These are phyloP conservation scores for Waltergamsia citrina DNA, from an alignment of 2,329 filamentous ascomycete species.

Conservation along the genomic window DNA sequence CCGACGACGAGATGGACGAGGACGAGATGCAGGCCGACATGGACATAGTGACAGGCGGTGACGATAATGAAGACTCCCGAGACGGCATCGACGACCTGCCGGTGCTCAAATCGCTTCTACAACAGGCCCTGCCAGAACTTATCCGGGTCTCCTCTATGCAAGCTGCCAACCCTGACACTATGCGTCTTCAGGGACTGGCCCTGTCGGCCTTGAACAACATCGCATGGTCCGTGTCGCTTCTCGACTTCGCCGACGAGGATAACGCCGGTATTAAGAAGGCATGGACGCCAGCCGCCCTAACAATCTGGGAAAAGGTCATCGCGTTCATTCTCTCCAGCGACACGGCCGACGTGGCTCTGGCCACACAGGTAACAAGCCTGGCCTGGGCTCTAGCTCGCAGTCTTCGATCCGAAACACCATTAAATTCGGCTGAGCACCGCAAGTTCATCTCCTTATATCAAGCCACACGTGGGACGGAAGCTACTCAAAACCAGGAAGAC, in stretches of 20 bases:
- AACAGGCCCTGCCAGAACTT: slow-evolving; percentile 29
- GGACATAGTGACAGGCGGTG: slow-evolving; percentile 49
- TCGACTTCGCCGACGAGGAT: slow-evolving; percentile 46
- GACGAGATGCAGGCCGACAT: slow-evolving; percentile 55
- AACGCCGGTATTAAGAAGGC: slow-evolving; percentile 40
- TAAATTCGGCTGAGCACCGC: slow-evolving; percentile 43
- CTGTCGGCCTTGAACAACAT: slow-evolving; percentile 58
- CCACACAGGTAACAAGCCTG: slow-evolving; percentile 53
- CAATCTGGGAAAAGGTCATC: slow-evolving; percentile 49
- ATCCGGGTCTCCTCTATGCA: slow-evolving; percentile 34
- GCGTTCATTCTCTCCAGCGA: slow-evolving; percentile 48
- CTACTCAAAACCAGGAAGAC: slow-evolving; percentile 27
- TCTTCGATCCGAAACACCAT: slow-evolving; percentile 36
- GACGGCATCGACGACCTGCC: slow-evolving; percentile 39
- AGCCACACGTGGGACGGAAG: slow-evolving; percentile 33
- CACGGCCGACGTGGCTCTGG: slow-evolving; percentile 51
- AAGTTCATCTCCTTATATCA: slow-evolving; percentile 59
- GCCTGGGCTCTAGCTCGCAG: slow-evolving; percentile 56
- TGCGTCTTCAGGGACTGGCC: slow-evolving; percentile 40
- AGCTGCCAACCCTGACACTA: slow-evolving; percentile 27
- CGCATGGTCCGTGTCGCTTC: slow-evolving; percentile 53
- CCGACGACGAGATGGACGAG: slow-evolving; percentile 44
- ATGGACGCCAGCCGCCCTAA: slow-evolving; percentile 44
- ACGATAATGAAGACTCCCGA: slow-evolving; percentile 25
- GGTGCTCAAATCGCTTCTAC: slow-evolving; percentile 34